phyloP scores from a whole-genome alignment of 1,284 basidiomycete genomes.

The Pterulicium gracile region DNA sequence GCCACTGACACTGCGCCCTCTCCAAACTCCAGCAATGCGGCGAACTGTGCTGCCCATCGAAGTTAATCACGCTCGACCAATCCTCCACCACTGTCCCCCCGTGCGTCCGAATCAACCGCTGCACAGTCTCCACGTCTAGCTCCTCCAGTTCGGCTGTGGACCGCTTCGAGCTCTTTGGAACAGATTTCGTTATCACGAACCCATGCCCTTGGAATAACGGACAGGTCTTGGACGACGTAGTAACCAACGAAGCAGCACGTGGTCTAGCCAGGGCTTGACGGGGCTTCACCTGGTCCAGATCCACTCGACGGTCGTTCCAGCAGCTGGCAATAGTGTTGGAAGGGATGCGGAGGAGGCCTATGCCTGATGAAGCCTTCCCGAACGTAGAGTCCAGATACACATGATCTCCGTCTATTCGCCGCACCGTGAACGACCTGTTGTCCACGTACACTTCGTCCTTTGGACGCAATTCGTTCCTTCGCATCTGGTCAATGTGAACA shows the following conservation, averaged over 20 bases:
- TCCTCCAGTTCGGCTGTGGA: constrained; percentile 13
- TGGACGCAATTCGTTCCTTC: constrained; percentile 32
- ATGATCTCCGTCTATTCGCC: constrained; percentile 18
- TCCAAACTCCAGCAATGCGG: constrained; percentile 40
- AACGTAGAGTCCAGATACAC: background rate
- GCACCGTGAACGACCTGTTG: constrained; percentile 22
- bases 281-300: constrained; percentile 28
- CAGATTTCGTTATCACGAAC: background rate
- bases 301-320: constrained; percentile 42
- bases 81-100: constrained; percentile 58
- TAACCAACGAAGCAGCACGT: background rate
- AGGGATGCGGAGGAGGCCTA: constrained; percentile 22
- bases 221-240: background rate
- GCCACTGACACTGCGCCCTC: constrained; percentile 28
- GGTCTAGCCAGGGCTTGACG: background rate
- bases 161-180: constrained; percentile 9
- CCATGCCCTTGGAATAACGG: background rate
- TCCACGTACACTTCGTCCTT: constrained; percentile 46
- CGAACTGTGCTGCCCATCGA: constrained; percentile 35
- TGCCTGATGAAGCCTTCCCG: background rate
- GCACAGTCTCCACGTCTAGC: constrained; percentile 27
- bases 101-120: constrained; percentile 33
- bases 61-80: constrained; percentile 54
- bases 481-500: constrained; percentile 43
- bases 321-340: constrained; percentile 31